Evolutionary conservation across 2,329 filamentous ascomycete genomes (phyloP), one percentile per base, ranked within the genome.

Genomic region (Neonectria sp.): DNA sequence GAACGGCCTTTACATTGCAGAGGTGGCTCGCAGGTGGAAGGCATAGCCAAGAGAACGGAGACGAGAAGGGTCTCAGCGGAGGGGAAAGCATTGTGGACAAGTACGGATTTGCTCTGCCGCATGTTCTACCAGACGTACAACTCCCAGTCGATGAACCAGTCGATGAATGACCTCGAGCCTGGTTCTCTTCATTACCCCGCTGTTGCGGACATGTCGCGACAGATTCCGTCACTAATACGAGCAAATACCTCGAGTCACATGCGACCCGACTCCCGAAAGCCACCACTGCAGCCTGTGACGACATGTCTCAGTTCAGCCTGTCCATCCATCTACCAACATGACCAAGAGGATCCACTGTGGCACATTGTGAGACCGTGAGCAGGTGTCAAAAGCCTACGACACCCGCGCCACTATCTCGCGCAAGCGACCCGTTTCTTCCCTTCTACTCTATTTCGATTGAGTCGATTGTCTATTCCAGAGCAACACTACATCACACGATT

Each of bases 1-100:
- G 74, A 15, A 79, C 78, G 1, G 79, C 76, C 4, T 69, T 86
- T 67, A 78, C 73, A 29, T 67, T 87, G 57, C 82, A 85, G 69
- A 71, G 76, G 11, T 87, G 85, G 84, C 73, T 87, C 11, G 75
- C 75, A 17, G 75, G 74, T 33, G 77, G 75, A 2, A 66, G 40
- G 15, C 52, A 64, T 31, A 58, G 57, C 7, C 46, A 46, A 6
- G 62, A 57, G 17, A 25, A 24, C 15, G 51, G 29, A 53, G 56
- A 40, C 12, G 56, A 69, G 49, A 76, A 68, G n/a, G 71, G 65
- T 24, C 71, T 76, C 12, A 71, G 61, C 27, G 75, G 75, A 67
- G 75, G 75, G 4, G 73, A 76, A 51, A 63, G 56, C n/a, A 65
- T 70, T 35, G 75, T 76, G 27, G 75, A 75, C 21, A 74, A 71